Evolutionary conservation across 208 protist species (phyloP).

Genomic region (Wallacemonas rigidus): DNA sequence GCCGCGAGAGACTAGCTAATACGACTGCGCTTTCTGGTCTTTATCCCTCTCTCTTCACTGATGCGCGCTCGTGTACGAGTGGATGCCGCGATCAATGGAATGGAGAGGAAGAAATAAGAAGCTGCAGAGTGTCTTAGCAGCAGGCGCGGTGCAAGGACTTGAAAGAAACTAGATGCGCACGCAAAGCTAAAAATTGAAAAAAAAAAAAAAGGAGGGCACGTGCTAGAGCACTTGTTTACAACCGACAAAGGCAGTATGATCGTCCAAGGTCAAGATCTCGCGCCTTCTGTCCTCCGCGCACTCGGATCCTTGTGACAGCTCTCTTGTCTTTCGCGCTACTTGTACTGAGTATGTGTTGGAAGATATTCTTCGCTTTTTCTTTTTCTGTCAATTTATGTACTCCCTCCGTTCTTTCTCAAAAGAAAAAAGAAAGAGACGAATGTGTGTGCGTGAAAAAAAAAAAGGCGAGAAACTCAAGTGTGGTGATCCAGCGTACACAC

Average conservation of each 20-base stretch:
- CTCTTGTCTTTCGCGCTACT: background rate
- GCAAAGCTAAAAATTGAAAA: background rate
- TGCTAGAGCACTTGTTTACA: too few relatives aligned
- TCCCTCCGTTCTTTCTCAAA: background rate
- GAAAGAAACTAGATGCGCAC: background rate
- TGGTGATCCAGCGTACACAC: conserved; percentile 3
- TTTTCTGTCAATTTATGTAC: background rate
- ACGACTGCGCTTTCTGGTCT: background rate
- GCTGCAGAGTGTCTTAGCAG: background rate
- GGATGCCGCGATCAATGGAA: background rate
- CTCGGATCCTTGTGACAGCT: background rate
- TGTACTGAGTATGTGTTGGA: background rate
- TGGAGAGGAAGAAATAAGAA: conserved; percentile 1
- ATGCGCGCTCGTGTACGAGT: background rate
- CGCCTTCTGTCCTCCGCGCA: too few relatives aligned
- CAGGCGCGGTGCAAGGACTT: background rate
- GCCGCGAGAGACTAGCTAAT: too few relatives aligned
- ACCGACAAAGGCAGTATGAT: too few relatives aligned
- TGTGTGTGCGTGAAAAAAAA: background rate
- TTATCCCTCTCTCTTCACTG: background rate
- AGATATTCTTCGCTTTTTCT: background rate
- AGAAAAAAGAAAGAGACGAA: background rate
- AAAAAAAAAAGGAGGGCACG: background rate
- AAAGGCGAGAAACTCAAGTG: background rate
- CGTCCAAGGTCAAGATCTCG: too few relatives aligned